phyloP scores from a whole-genome alignment of 1,284 basidiomycete species.

The Tilletiopsis washingtonensis region DNA sequence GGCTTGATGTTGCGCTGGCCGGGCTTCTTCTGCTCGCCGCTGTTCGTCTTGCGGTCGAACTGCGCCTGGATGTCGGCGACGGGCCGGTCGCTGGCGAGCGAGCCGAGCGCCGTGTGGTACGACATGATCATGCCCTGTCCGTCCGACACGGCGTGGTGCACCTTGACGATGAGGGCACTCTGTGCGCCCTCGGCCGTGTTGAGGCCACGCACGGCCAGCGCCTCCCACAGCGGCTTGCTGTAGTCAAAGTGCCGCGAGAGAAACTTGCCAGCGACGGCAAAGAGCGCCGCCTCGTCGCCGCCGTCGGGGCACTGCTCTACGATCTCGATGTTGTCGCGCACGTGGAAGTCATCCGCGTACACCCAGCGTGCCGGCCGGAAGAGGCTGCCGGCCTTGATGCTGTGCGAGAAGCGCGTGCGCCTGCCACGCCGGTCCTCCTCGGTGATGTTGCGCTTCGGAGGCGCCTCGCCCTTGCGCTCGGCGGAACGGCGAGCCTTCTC shows the following conservation, averaged over 20 bases:
- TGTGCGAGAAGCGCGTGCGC: constrained; percentile 25
- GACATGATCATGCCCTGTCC: constrained; percentile 47
- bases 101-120: constrained; percentile 42
- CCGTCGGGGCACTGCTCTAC: constrained; percentile 14
- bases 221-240: constrained; percentile 45
- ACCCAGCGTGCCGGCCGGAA: constrained; percentile 38
- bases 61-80: constrained; percentile 38
- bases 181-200: constrained; percentile 36
- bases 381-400: constrained; percentile 34
- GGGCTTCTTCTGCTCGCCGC: constrained; percentile 22
- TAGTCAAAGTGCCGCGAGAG: constrained; percentile 42
- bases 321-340: constrained; percentile 40
- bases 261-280: constrained; percentile 39
- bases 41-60: constrained; percentile 24
- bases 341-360: constrained; percentile 40
- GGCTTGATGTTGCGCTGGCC: constrained; percentile 35
- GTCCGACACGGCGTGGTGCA: constrained; percentile 45
- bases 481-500: constrained; percentile 5
- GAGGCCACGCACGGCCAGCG: constrained; percentile 42
- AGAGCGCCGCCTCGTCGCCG: constrained; percentile 27
- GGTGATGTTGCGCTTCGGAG: background rate
- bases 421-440: constrained; percentile 22
- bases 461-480: background rate
- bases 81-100: constrained; percentile 26
- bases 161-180: constrained; percentile 46